Evolutionary conservation across 176 grass and related monocot species (phyloP).

Genomic region (Ampelocalamus luodianensis): DNA sequence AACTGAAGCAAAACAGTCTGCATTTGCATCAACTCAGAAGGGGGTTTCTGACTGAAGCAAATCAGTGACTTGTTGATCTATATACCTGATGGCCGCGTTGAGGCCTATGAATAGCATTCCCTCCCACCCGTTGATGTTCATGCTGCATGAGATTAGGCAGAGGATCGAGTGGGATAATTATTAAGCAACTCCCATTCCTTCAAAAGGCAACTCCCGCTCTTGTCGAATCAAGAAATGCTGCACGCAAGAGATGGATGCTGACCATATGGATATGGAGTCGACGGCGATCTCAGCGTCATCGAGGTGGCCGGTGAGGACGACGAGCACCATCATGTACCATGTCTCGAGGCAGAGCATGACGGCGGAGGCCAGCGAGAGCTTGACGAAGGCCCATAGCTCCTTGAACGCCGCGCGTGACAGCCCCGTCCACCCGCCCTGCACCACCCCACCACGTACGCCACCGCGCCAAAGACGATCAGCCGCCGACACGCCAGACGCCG

Average conservation of each 20-base stretch:
- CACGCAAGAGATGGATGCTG: background rate
- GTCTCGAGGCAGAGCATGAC: conserved; percentile 94
- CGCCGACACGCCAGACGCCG: conserved; percentile 61
- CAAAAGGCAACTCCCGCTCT: no score
- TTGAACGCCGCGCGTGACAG: conserved; percentile 52
- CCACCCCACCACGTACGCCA: conserved; percentile 62
- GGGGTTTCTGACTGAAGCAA: no score
- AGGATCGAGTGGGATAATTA: no score
- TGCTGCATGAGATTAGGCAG: conserved; percentile 34
- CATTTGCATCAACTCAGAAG: no score
- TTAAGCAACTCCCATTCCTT: no score
- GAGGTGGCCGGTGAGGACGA: conserved; percentile 89
- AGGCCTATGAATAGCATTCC: conserved; percentile 90
- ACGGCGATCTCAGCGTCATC: conserved; percentile 81
- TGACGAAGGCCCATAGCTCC: conserved; percentile 77
- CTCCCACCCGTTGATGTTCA: conserved; percentile 94
- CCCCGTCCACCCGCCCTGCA: conserved; percentile 73
- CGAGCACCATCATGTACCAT: conserved; percentile 96
- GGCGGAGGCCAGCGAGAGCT: conserved; percentile 56
- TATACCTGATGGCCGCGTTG: conserved; percentile 75
- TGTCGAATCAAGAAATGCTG: no score
- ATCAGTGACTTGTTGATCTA: no score
- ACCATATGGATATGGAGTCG: conserved; percentile 91
- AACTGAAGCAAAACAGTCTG: no score
- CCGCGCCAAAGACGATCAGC: conserved; percentile 55